Percentiles rank a stretch among this genome's conserved stretches.
Evolutionary conservation across 23 red algal species (phyloP).

Genomic region (Gracilariopsis chorda): DNA sequence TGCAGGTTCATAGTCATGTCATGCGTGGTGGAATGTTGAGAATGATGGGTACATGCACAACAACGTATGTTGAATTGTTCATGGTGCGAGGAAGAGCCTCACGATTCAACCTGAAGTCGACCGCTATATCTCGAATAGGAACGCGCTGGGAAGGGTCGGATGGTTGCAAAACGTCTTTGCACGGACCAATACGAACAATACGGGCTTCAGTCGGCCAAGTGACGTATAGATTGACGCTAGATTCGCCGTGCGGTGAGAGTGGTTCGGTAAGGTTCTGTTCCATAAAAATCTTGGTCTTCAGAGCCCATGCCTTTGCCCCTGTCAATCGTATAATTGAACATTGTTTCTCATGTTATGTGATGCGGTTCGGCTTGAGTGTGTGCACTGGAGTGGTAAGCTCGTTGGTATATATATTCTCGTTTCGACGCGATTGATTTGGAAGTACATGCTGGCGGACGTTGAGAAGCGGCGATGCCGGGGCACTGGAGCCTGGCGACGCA

Average conservation of each 20-base stretch:
- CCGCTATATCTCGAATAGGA: background rate
- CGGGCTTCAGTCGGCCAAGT: conserved; percentile 59
- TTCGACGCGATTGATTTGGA: too few relatives aligned
- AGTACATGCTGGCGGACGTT: background rate
- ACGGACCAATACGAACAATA: conserved; percentile 42
- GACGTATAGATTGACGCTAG: conserved; percentile 28
- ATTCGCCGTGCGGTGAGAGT: conserved; percentile 33
- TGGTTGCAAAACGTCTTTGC: conserved; percentile 2
- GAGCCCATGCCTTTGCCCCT: conserved; percentile 18
- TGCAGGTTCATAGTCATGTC: too few relatives aligned
- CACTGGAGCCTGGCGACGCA: conserved; percentile 28
- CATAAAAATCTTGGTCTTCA: conserved; percentile 51
- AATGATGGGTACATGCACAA: too few relatives aligned
- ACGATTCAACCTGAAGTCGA: conserved; percentile 18
- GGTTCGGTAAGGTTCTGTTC: conserved; percentile 8
- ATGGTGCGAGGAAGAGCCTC: conserved; percentile 13
- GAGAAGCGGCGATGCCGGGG: conserved; percentile 25
- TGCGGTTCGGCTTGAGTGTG: too few relatives aligned
- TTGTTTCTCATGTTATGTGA: background rate
- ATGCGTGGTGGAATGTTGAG: too few relatives aligned
- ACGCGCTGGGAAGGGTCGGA: background rate
- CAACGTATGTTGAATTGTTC: too few relatives aligned
- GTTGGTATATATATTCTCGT: background rate
- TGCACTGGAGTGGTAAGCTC: background rate
- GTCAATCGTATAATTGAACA: background rate